Base-by-base conservation (phyloP, 192 early-diverging fungal species). In the Chytriomyces sp. region DNA sequence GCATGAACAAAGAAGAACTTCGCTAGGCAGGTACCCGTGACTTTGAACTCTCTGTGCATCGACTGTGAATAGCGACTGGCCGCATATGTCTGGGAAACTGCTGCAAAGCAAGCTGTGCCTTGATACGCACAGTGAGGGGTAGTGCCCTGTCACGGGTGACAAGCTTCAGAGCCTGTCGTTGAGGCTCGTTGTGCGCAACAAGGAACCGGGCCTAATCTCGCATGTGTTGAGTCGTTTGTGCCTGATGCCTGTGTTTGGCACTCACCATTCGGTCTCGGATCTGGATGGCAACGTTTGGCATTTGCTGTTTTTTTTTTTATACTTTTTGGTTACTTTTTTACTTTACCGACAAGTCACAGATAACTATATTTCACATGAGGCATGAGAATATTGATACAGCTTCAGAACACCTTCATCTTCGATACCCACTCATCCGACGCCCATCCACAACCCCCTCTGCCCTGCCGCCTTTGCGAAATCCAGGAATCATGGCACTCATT, bases 41-140 rank as follows among this genome's bases (percentile, higher is more conserved):
- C 76, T 82, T 84, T 45, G 82, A 82, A 61, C 76, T 79, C 65
- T 84, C 81, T 7, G 79, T 80, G 78, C 86, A 88, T 53, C 81
- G 35, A 45, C 69, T 84, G 47, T 79, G 75, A 10, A 86, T 72
- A 7, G 81, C 81, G 6, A 72, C 64, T 24, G 84, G 84, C 62
- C 83, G 61, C 4, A 75, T 75, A 67, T 88, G 84, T 45, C 82
- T 76, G 7, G 83, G 80, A 50, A 85, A 73, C 69, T 84, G 80
- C 26, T 87, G 82, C 65, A 87, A 79, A 50, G 80, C 82, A 5
- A 87, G 71, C 76, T 82, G 82, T 23, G 86, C 86, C 71, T 77
- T 72, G 20, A 87, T 44, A 16, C 82, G 83, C 26, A 76, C 62
- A 44, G 75, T 71, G 46, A 79, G 75, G 28, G 81, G 78, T 46